Conservation (phyloP, 441 rosid species). For the Cnidoscolus chayamansa region DNA sequence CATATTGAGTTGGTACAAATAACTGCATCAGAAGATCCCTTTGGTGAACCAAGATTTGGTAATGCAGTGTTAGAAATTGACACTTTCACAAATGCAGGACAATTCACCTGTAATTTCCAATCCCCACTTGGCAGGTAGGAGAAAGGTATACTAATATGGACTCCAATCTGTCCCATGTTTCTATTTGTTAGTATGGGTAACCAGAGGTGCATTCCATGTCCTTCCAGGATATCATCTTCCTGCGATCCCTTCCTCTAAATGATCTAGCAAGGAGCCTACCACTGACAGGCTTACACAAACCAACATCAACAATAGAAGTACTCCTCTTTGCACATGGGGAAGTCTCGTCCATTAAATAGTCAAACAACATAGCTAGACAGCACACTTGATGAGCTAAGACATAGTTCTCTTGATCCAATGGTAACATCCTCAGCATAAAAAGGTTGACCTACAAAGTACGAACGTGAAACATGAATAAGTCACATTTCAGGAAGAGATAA, state of each 20-base stretch:
- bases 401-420: constrained; percentile 55
- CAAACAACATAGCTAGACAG: constrained; percentile 83
- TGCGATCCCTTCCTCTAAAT: constrained; percentile 80
- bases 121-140: background rate
- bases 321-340: constrained; percentile 44
- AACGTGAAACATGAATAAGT: constrained; percentile 15
- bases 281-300: constrained; percentile 71
- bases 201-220: constrained; percentile 55
- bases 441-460: constrained; percentile 62
- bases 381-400: constrained; percentile 65
- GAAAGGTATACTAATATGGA: background rate
- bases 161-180: constrained; percentile 5
- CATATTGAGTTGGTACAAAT: background rate
- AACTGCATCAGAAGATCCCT: background rate
- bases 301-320: constrained; percentile 65
- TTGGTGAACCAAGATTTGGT: background rate
- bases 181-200: constrained; percentile 39
- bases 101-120: background rate
- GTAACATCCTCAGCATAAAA: constrained; percentile 61
- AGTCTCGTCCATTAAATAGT: constrained; percentile 61
- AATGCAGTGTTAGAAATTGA: background rate
- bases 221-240: constrained; percentile 93
- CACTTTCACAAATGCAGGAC: background rate
- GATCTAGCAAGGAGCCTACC: constrained; percentile 77
- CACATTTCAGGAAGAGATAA: background rate